Conservation (phyloP, 106 monocot genomes). For the Posidonia australis region DNA sequence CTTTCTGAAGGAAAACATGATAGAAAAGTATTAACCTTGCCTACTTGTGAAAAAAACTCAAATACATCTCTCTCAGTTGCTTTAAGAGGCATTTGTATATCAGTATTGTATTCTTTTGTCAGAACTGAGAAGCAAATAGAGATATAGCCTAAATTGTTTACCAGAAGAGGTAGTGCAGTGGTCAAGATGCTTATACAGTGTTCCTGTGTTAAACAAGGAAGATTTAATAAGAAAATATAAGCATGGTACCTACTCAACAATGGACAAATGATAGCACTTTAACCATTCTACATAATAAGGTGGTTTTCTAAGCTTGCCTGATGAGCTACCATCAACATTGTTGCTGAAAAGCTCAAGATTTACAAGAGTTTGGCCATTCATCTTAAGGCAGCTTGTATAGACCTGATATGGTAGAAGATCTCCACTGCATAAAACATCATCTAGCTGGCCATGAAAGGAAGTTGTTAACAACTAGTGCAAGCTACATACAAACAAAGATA, state of each 20-base stretch:
- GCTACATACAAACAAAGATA: background rate
- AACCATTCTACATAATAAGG: background rate
- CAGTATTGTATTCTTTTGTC: no score
- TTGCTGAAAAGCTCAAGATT: constrained; percentile 95
- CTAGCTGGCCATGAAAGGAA: constrained; percentile 33
- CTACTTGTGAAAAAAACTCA: no score
- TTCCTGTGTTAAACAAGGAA: constrained; percentile 37
- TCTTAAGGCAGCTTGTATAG: constrained; percentile 71
- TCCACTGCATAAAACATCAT: constrained; percentile 75
- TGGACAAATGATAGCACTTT: background rate
- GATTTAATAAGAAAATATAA: background rate
- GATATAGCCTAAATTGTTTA: constrained; percentile 64
- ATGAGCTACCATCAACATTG: constrained; percentile 60
- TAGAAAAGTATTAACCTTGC: no score
- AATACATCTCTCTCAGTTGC: no score
- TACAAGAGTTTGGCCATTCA: constrained; percentile 92
- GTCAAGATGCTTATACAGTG: constrained; percentile 75
- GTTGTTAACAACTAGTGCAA: background rate
- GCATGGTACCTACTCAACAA: background rate
- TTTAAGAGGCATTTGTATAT: no score
- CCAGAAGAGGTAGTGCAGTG: constrained; percentile 72
- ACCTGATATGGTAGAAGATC: constrained; percentile 82
- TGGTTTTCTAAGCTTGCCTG: constrained; percentile 32
- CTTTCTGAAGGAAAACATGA: no score
- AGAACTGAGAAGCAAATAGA: no score